Percentiles rank a stretch among this genome's conserved stretches.
Evolutionary conservation across 2,329 filamentous ascomycete species (phyloP).

Genomic region (Boeremia exigua): DNA sequence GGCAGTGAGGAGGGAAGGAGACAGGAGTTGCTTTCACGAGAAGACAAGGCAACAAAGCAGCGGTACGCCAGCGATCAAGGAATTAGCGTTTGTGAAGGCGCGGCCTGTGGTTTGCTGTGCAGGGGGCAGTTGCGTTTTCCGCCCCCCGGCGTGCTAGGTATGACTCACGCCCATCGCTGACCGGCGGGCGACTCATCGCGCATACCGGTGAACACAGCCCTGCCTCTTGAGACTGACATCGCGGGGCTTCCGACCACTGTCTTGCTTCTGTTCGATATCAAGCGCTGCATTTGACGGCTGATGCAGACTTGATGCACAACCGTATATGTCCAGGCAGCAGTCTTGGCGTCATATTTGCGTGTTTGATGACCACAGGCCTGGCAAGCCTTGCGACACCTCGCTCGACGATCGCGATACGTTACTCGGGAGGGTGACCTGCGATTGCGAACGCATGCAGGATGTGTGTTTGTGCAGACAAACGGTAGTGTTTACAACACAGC

Average conservation of each 20-base stretch:
- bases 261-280: constrained; percentile 1
- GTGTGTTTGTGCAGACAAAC: background rate
- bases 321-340: constrained; percentile 11
- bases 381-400: constrained; percentile 7
- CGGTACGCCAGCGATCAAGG: constrained; percentile 12
- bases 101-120: constrained; percentile 21
- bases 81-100: constrained; percentile 12
- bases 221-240: constrained; percentile 5
- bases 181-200: constrained; percentile 22
- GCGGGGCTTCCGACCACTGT: constrained; percentile 2
- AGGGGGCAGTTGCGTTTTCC: constrained; percentile 13
- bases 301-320: constrained; percentile 4
- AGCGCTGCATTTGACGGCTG: background rate
- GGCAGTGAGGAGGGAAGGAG: constrained; percentile 10
- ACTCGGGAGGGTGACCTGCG: background rate
- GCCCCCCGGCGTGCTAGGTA: constrained; percentile 20
- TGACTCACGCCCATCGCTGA: constrained; percentile 32
- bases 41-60: constrained; percentile 19
- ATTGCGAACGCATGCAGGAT: too few relatives aligned
- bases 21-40: constrained; percentile 15
- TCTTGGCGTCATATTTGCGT: constrained; percentile 1
- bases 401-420: background rate
- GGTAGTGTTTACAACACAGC: too few relatives aligned
- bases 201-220: constrained; percentile 19
- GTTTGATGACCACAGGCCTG: constrained; percentile 10